Base-by-base conservation (phyloP, 257 asterid genomes). In the Salvia hispanica region DNA sequence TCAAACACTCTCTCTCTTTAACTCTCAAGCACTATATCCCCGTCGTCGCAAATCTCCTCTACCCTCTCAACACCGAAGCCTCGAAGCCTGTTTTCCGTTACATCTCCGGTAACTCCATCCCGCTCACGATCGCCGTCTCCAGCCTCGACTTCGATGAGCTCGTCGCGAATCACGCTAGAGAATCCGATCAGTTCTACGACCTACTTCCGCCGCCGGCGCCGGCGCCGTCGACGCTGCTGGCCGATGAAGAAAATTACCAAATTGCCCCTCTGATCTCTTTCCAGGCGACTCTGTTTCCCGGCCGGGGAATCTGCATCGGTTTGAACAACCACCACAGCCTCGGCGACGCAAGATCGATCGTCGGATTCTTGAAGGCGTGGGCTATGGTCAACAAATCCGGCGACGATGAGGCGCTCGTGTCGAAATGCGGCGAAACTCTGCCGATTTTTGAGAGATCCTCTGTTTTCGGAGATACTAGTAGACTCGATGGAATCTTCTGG, bases 231-330 rank as follows among this genome's bases (percentile, higher is more conserved):
- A 14, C 77, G 50, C 77, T 76, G 13, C 74, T 74, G 6, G 28
- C 4, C 9, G 72, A 72, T 14, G 74, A 73, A 15, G 40, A 42
- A 4, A 72, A 44, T 0, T 62, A 59, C 66, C 65, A 76, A 47
- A 13, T 42, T 9, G 70, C 66, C 33, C 81, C 77, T 0, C 62
- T 82, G 3, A 12, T 82, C 3, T 83, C 84, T 9, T n/a, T 82
- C 7, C 78, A 87, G 58, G 70, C 79, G 5, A 84, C 88, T 8
- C 16, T 80, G 3, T 87, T 84, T 34, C 89, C 89, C 0, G 71
- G 70, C 9, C 43, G 34, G 0, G 95, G 95, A 3, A 10, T 70
- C 2, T 70, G 74, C 45, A 11, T 70, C 50, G 67, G 64, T 1
- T 8, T 55, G 3, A 2, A 3, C 64, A 13, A 55, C n/a, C 64